Evolutionary conservation across 768 basidiomycete species (phyloP).

Genomic region (Termitomyces sp.): DNA sequence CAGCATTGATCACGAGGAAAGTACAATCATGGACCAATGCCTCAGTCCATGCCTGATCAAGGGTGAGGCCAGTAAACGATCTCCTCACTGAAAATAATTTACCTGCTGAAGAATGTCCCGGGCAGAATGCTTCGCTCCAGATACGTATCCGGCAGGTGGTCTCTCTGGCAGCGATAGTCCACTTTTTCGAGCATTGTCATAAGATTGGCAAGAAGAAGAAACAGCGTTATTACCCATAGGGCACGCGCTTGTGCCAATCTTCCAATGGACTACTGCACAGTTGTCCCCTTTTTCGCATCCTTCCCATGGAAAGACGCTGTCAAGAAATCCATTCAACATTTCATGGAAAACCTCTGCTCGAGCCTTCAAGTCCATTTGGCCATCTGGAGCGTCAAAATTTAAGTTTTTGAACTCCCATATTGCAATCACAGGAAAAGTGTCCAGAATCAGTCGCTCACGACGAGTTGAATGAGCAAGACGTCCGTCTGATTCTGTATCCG

Average conservation of each 20-base stretch:
- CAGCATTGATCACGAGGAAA: no score
- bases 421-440: background rate
- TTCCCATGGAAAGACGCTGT: background rate
- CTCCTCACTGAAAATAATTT: no score
- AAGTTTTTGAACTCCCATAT: no score
- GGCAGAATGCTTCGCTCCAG: background rate
- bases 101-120: constrained; percentile 4
- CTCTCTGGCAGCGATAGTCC: background rate
- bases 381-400: background rate
- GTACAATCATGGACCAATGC: background rate
- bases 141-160: background rate
- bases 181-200: background rate
- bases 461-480: background rate
- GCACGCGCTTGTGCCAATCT: background rate
- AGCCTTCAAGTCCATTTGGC: background rate
- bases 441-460: background rate
- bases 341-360: background rate
- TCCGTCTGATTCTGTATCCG: background rate
- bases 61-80: no score
- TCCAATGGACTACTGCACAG: background rate
- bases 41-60: background rate
- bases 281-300: background rate
- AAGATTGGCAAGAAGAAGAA: background rate
- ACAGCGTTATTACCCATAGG: background rate
- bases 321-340: background rate